Evolutionary conservation across 1,139 yeast species (phyloP).

Genomic region (Saccharomyces hybrid): DNA sequence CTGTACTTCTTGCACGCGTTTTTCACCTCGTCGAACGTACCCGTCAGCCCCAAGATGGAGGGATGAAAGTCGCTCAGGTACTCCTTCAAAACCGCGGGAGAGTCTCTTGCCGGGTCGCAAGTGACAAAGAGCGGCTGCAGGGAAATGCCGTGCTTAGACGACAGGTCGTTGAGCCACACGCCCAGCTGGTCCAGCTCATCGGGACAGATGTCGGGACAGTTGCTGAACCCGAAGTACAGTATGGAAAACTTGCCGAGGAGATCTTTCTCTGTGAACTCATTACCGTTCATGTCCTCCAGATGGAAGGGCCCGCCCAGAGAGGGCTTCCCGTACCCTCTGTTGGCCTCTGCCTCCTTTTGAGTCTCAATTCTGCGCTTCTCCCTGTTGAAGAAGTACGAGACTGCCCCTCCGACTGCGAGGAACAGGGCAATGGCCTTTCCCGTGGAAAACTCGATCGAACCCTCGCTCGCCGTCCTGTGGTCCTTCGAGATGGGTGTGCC

Average conservation of each 20-base stretch:
- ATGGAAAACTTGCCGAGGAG: slow-evolving; percentile 72
- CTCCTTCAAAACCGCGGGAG: slow-evolving; percentile 74
- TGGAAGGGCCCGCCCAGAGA: slow-evolving; percentile 85
- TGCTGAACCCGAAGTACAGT: slow-evolving; percentile 92
- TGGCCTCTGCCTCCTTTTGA: slow-evolving; percentile 74
- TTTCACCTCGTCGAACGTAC: slow-evolving; percentile 78
- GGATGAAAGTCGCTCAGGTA: slow-evolving; percentile 86
- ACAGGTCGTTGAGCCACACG: slow-evolving; percentile 60
- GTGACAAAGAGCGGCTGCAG: slow-evolving; percentile 86
- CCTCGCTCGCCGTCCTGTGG: slow-evolving; percentile 32
- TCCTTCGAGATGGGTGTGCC: slow-evolving; percentile 30
- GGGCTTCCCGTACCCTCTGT: slow-evolving; percentile 85
- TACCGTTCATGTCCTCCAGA: slow-evolving; percentile 62
- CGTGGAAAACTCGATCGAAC: slow-evolving; percentile 57
- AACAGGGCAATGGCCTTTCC: slow-evolving; percentile 75
- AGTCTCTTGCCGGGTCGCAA: slow-evolving; percentile 94
- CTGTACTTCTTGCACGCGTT: slow-evolving; percentile 79
- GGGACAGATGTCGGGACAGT: slow-evolving; percentile 98
- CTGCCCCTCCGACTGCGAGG: slow-evolving; percentile 57
- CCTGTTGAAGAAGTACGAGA: slow-evolving; percentile 57
- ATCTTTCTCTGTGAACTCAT: slow-evolving; percentile 67
- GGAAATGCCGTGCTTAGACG: slow-evolving; percentile 46
- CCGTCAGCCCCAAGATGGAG: slow-evolving; percentile 83
- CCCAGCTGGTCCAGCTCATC: slow-evolving; percentile 94
- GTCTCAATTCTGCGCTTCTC: slow-evolving; percentile 64